Percentiles rank a stretch among this genome's conserved stretches.
phyloP scores from a whole-genome alignment of 1,284 basidiomycete species.

The Cutaneotrichosporon spelunceum region DNA sequence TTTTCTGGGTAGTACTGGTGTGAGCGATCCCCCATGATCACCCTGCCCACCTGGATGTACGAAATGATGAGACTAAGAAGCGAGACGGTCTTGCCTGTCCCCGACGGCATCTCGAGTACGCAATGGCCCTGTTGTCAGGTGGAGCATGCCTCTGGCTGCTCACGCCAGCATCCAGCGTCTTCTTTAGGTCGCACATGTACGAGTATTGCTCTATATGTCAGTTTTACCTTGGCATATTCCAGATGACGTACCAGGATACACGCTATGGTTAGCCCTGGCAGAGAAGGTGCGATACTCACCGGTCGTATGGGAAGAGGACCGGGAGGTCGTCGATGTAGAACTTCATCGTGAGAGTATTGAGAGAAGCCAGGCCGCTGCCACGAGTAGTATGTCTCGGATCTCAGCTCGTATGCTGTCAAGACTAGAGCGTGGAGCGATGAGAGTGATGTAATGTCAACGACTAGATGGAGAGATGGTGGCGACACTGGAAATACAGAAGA shows the following conservation, averaged over 20 bases:
- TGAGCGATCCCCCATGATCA: neutral
- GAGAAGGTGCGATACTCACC: conserved; percentile 31
- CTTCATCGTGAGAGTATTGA: conserved; percentile 64
- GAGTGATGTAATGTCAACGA: too few species aligned
- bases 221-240: neutral
- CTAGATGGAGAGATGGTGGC: neutral
- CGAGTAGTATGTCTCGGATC: neutral
- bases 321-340: conserved; percentile 94
- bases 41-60: conserved; percentile 77
- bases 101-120: conserved; percentile 99
- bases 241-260: conserved; percentile 37
- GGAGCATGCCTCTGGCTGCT: conserved; percentile 12
- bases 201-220: conserved; percentile 80
- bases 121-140: conserved; percentile 75
- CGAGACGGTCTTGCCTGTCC: conserved; percentile 98
- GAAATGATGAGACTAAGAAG: conserved; percentile 94
- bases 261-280: conserved; percentile 23
- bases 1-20: conserved; percentile 81
- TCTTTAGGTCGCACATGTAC: conserved; percentile 98
- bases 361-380: neutral
- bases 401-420: neutral
- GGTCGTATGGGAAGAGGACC: conserved; percentile 84
- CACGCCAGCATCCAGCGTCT: conserved; percentile 84
- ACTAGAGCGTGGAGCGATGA: neutral
- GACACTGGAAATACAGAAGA: neutral